Base-by-base conservation (phyloP, 352 stramenopile genomes). In the Elongisporangium anandrum region DNA sequence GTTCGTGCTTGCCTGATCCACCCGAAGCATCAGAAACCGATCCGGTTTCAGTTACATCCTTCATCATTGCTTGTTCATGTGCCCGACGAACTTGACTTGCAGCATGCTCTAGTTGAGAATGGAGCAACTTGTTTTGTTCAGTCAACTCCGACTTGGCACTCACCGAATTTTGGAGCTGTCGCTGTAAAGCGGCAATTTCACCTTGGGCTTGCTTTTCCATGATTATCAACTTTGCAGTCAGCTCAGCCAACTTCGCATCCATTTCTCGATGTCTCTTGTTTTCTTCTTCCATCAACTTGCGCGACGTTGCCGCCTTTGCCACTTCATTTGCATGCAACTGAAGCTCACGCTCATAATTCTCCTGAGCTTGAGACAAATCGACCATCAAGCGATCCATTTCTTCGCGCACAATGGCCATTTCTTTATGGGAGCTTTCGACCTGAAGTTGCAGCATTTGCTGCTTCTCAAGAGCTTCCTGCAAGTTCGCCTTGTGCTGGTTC, bases 331-430 rank as follows among this genome's bases (percentile, higher is more conserved):
- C 79, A 48, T 94, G 87, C 45, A 92, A 63, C 59, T 94, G 82
- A 21, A 96, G 60, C 57, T 96, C 87, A 10, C 86, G 81, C 57
- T 94, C 83, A 55, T 96, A 96, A 59, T 94, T 92, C 19, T 85
- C 77, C 29, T 86, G 79, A 12, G 84, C 80, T 0, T 54, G 69
- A 0, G 67, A 61, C 6, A 90, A 52, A 34, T 89, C 80, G 1
- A 54, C 54, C 38, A 81, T 78, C 56, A 88, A 64, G 15, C 60
- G 61, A 1, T 55, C 54, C 52, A 85, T 74, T 55, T 87, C 78
- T 15, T 85, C 66, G 38, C 73, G 70, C 9, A 89, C 58, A 34
- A 64, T 67, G 10, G 60, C 61, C 52, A 90, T 62, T 51, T 92
- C 69, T 48, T 82, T 62, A 29, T 76, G 60, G 0, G 73, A 69